phyloP scores from a whole-genome alignment of 805 yeast species.

The Cyberlindnera suaveolens region DNA sequence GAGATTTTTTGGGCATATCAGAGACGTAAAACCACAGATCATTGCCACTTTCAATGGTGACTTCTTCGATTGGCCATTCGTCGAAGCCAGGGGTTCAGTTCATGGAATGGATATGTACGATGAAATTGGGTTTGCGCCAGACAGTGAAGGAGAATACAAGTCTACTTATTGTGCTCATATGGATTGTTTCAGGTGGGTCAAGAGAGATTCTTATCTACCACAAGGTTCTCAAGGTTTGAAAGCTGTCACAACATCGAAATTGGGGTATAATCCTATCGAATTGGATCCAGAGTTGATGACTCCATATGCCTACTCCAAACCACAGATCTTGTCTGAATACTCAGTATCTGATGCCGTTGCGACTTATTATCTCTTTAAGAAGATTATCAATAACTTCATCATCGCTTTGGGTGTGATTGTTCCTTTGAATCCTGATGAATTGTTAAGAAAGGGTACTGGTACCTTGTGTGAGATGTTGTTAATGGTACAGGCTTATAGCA shows the following conservation, averaged over 20 bases:
- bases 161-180: conserved; percentile 89
- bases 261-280: conserved; percentile 95
- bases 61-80: conserved; percentile 98
- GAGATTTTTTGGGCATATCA: conserved; percentile 82
- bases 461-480: conserved; percentile 96
- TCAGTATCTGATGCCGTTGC: conserved; percentile 99
- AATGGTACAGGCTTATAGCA: conserved; percentile 90
- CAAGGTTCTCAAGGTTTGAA: conserved; percentile 98
- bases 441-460: conserved; percentile 94
- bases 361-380: conserved; percentile 90
- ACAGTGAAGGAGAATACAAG: conserved; percentile 86
- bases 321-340: conserved; percentile 89
- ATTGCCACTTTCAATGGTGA: conserved; percentile 98
- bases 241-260: conserved; percentile 92
- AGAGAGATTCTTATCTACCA: conserved; percentile 93
- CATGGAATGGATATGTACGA: conserved; percentile 86
- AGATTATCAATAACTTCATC: conserved; percentile 95
- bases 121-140: conserved; percentile 91
- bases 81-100: conserved; percentile 76
- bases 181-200: conserved; percentile 98
- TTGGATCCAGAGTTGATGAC: conserved; percentile 98
- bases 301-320: conserved; percentile 91
- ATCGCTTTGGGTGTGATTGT: conserved; percentile 92
- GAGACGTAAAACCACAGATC: conserved; percentile 89
- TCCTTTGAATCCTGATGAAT: conserved; percentile 96